Evolutionary conservation across 495 filamentous ascomycete species (phyloP), one percentile per base, ranked within the genome.

Genomic region (Elasticomyces elasticus): DNA sequence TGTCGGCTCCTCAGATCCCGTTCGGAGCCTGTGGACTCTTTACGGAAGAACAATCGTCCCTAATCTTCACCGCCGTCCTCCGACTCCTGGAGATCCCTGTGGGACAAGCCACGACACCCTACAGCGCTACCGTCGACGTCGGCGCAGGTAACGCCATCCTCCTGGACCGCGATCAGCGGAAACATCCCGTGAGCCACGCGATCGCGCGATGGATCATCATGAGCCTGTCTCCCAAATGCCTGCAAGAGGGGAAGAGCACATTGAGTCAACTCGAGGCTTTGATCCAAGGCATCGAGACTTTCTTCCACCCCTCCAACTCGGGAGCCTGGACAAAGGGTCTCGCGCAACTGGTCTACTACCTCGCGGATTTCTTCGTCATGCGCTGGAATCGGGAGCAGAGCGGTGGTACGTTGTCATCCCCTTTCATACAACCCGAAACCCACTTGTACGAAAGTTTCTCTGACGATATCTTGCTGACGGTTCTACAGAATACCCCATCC

Each of bases 281-380:
- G 35, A 87, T 99, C 58, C 84, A 97, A 64, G 94, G 88, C 13
- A 85, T 97, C 42, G 92, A 99, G 66, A 99, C 92, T 1, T 99
- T 97, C 71, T 99, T 95, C 74, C 92, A 99, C 59, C 92, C 92
- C 17, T 97, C 94, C 11, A 99, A 99, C 66, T 87, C 92, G 43
- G 92, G 92, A 9, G 71, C 65, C 35, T 99, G 92, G 92, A 95
- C 91, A 0, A 87, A 82, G 64, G 88, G 87, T 45, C 71, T 99
- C 17, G 83, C 87, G 0, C 90, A 96, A 63, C 74, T 99, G 44
- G 85, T 94, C 24, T 96, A 86, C 68, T 96, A 94, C 68, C 76
- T 97, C 1, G 82, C 88, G 5, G 92, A 99, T 66, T 90, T 95
- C 63, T 99, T 99, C 63, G 86, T 97, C 26, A 95, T 95, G 76